phyloP scores from a whole-genome alignment of 2,329 filamentous ascomycete genomes.

The Microcyclospora tardicrescens region DNA sequence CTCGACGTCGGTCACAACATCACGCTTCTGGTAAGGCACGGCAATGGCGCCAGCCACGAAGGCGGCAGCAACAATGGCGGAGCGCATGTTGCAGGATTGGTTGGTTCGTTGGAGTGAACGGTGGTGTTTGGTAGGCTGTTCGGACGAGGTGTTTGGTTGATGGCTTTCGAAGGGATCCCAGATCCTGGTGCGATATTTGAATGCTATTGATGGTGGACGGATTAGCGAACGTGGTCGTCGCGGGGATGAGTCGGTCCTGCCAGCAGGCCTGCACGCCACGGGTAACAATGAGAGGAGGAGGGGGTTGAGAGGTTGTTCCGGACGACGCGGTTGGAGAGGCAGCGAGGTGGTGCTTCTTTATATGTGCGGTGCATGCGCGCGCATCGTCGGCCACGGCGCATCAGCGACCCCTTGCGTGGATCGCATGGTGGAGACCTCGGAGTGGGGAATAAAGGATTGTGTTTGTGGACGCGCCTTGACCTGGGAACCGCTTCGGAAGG shows the following conservation, averaged over 20 bases:
- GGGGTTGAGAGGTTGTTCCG: not conserved
- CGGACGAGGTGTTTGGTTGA: not conserved
- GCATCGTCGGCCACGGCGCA: no score
- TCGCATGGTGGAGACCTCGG: not conserved
- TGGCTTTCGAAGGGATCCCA: slow-evolving; percentile 7
- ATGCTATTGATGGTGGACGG: slow-evolving; percentile 1
- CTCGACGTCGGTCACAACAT: slow-evolving; percentile 17
- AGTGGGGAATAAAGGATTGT: not conserved
- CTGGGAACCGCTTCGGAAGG: not conserved
- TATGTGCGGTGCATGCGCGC: no score
- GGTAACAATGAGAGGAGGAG: not conserved
- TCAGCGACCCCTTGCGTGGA: no score
- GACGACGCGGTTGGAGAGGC: not conserved
- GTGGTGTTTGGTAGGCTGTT: not conserved
- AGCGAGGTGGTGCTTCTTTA: not conserved
- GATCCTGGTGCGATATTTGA: slow-evolving; percentile 8
- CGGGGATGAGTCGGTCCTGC: no score
- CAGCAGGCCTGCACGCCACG: not conserved
- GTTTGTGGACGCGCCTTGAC: not conserved
- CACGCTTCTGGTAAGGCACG: slow-evolving; percentile 19
- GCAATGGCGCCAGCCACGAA: slow-evolving; percentile 25
- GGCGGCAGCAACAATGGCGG: slow-evolving; percentile 22
- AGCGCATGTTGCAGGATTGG: slow-evolving; percentile 18
- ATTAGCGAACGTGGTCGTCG: not conserved
- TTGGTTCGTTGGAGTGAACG: slow-evolving; percentile 10